phyloP scores from a whole-genome alignment of 345 rosid species.

The Eucalyptus tenuipes region DNA sequence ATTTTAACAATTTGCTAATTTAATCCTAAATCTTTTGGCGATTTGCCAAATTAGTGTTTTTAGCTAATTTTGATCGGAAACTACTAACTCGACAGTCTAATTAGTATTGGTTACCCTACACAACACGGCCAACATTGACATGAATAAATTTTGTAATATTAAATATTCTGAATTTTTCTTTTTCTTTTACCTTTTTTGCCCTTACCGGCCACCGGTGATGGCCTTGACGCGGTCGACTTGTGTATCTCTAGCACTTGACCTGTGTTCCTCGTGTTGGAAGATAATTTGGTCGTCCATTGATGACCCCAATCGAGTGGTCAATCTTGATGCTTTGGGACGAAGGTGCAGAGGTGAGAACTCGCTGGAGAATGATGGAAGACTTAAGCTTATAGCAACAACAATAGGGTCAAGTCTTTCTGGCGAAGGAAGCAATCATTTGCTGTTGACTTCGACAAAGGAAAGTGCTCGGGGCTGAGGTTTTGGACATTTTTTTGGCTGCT shows the following conservation, averaged over 20 bases:
- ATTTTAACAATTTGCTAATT: rapidly evolving
- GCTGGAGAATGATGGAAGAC: not conserved
- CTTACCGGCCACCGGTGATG: not conserved
- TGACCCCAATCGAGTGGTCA: not conserved
- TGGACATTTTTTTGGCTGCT: not conserved
- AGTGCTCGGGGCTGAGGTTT: not conserved
- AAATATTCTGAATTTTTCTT: not conserved
- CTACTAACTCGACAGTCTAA: no score
- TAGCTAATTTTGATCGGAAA: rapidly evolving
- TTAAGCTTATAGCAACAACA: not conserved
- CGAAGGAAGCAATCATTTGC: not conserved
- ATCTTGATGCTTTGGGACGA: not conserved
- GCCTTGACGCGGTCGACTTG: not conserved
- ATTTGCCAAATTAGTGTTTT: not conserved
- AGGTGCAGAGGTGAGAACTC: not conserved
- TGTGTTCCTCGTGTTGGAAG: not conserved
- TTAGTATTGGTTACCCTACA: rapidly evolving
- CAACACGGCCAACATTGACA: rapidly evolving
- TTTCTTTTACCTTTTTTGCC: not conserved
- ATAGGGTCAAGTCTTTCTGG: not conserved
- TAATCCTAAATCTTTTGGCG: rapidly evolving
- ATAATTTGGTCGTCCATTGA: not conserved
- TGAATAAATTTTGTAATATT: not conserved
- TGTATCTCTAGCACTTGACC: not conserved
- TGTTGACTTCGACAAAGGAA: not conserved